A percentile compares a stretch with the other conserved stretches of the same genome.
Conservation (phyloP, 148 eudicot genomes). For the Silene conica region DNA sequence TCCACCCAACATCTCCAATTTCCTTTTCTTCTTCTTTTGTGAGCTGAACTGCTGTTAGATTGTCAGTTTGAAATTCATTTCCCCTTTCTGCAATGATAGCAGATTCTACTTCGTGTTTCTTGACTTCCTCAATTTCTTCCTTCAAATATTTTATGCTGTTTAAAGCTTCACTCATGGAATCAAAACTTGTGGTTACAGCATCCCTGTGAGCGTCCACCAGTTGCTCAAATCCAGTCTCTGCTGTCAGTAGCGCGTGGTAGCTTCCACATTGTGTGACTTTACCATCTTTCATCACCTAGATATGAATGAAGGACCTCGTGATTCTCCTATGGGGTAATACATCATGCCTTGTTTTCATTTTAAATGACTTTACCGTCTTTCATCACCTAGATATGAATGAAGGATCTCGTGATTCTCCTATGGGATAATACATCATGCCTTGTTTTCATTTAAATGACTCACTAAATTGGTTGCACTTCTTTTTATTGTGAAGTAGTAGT, state of each 20-base stretch:
- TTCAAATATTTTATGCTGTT: neutral
- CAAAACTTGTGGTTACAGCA: neutral
- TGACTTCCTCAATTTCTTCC: neutral
- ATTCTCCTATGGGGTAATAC: too few relatives aligned
- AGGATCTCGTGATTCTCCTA: too few relatives aligned
- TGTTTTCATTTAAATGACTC: too few relatives aligned
- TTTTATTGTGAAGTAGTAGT: too few relatives aligned
- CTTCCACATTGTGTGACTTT: slow-evolving; percentile 3
- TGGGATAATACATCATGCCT: too few relatives aligned
- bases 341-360: too few relatives aligned
- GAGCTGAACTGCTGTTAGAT: slow-evolving; percentile 25
- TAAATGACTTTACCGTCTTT: too few relatives aligned
- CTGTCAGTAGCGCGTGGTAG: neutral
- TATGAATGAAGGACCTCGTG: neutral
- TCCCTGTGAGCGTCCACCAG: neutral
- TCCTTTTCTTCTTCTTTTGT: slow-evolving; percentile 42
- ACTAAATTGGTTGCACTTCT: too few relatives aligned
- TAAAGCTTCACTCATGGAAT: neutral
- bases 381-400: too few relatives aligned
- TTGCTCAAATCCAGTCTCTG: too few relatives aligned
- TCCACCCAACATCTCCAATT: slow-evolving; percentile 23
- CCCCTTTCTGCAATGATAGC: slow-evolving; percentile 7
- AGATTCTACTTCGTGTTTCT: neutral
- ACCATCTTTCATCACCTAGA: slow-evolving; percentile 1
- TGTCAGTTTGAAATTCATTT: neutral